Base-by-base conservation (phyloP, 1,284 basidiomycete species). In the Leccinum huronense region DNA sequence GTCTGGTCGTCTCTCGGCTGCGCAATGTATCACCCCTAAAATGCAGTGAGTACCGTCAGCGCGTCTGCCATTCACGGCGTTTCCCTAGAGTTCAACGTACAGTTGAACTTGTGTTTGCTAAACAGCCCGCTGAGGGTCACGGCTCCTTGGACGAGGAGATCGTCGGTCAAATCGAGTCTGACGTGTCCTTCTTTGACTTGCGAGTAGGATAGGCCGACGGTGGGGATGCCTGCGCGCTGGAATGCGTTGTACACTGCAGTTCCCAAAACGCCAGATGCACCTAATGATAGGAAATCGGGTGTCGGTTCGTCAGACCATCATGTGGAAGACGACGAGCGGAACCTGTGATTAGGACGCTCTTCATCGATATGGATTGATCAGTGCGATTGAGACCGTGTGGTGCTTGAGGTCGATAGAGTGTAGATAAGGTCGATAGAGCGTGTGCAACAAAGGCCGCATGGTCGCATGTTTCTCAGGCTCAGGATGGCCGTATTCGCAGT, bases 1-100 rank as follows among this genome's bases (percentile, higher is more conserved):
- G 72, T 94, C 92, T 2, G 93, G 92, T 58, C 91, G 80, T 63
- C 93, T 80, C 75, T 94, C 93, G 3, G 93, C 93, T 14, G 93
- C 93, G 68, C 91, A 93, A 70, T 94, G 93, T 23, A 95, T 86
- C 33, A 94, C 84, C 87, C 89, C 89, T 90, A 71, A 62, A 66
- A 65, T 34, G 63, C 58, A 23, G 48, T 8, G 19, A 4, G 61
- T 58, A 36, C 54, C n/a, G 60, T 55, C 34, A 38, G 56, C 34
- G 27, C 9, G 60, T 31, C 19, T 16, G 56, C n/a, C n/a, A 31
- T 27, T 11, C 14, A 40, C n/a, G 57, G n/a, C 27, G 23, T 56
- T 10, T 57, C 19, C 48, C 23, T 51, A 7, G 11, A 54, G 31
- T 14, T 30, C 19, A 31, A 73, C 85, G 69, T 75, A 91, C 91